A percentile compares a stretch with the other conserved stretches of the same genome.
These are phyloP conservation scores for Lizonia empirigonia DNA, from an alignment of 2,329 filamentous ascomycete genomes.

Conservation along the genomic window DNA sequence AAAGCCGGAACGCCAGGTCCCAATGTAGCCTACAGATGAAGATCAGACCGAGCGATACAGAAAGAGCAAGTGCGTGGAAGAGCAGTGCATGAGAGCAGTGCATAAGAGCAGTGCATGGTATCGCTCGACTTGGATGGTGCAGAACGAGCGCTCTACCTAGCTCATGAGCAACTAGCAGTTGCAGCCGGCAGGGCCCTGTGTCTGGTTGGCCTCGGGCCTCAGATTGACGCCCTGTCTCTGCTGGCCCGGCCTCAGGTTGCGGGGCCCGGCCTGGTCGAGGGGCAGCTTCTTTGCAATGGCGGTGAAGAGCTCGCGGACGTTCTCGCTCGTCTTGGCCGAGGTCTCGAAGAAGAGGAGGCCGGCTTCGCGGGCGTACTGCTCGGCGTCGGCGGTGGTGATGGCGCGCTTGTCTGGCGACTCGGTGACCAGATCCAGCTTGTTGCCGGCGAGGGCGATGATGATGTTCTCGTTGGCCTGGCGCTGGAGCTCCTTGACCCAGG, in stretches of 20 bases:
- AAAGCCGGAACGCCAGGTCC: slow-evolving; percentile 37
- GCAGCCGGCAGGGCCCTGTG: slow-evolving; percentile 65
- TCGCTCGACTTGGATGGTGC: slow-evolving; percentile 7
- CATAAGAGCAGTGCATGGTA: no score
- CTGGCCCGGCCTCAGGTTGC: slow-evolving; percentile 70
- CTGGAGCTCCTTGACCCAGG: slow-evolving; percentile 98
- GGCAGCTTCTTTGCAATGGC: slow-evolving; percentile 98
- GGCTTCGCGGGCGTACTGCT: slow-evolving; percentile 92
- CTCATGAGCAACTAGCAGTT: slow-evolving; percentile 60
- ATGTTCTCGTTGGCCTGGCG: slow-evolving; percentile 99
- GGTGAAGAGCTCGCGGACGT: slow-evolving; percentile 94
- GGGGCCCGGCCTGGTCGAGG: slow-evolving; percentile 91
- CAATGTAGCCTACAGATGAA: slow-evolving; percentile 28
- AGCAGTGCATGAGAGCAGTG: no score
- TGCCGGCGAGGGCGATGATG: slow-evolving; percentile 95
- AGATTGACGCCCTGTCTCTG: slow-evolving; percentile 70
- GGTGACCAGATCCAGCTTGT: slow-evolving; percentile 90
- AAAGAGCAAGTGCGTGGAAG: no score
- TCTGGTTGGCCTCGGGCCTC: slow-evolving; percentile 64
- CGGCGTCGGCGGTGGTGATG: slow-evolving; percentile 84
- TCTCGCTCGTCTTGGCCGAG: slow-evolving; percentile 95
- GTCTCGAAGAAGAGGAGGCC: slow-evolving; percentile 98
- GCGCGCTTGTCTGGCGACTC: slow-evolving; percentile 96
- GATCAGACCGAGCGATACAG: slow-evolving; percentile 17
- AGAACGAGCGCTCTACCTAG: slow-evolving; percentile 15